Conservation (phyloP, 2,329 filamentous ascomycete genomes). For the Iodosphaeria phyllophila region DNA sequence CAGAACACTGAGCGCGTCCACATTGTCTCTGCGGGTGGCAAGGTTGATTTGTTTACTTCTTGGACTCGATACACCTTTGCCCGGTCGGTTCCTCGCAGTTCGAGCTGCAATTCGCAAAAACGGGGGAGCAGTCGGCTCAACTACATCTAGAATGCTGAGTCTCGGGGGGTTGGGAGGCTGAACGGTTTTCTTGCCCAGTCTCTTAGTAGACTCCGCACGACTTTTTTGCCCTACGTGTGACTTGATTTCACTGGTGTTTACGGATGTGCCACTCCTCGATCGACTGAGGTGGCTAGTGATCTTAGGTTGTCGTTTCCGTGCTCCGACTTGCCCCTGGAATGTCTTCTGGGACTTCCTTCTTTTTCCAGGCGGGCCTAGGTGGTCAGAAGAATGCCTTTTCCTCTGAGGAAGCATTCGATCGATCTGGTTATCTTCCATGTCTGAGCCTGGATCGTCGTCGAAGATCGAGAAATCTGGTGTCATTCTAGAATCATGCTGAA, state of each 20-base stretch:
- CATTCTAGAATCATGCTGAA: conserved; percentile 2
- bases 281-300: conserved; percentile 11
- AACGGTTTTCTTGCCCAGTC: conserved; percentile 3
- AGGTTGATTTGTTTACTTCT: conserved; percentile 36
- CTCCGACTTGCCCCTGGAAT: conserved; percentile 10
- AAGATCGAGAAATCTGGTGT: conserved; percentile 5
- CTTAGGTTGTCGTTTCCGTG: conserved; percentile 12
- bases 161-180: conserved; percentile 17
- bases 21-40: conserved; percentile 39
- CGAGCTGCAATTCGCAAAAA: conserved; percentile 45
- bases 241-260: conserved; percentile 1
- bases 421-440: conserved; percentile 30
- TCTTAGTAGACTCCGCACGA: too few species aligned
- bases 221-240: too few species aligned
- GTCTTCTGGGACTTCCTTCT: conserved; percentile 14
- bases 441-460: conserved; percentile 18
- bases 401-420: conserved; percentile 28
- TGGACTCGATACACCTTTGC: conserved; percentile 35
- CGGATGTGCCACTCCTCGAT: conserved; percentile 5
- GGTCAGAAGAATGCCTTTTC: conserved; percentile 18
- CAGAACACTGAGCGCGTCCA: conserved; percentile 34
- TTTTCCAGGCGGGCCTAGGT: conserved; percentile 8
- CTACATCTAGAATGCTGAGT: conserved; percentile 43
- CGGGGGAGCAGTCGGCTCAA: conserved; percentile 29
- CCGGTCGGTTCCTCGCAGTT: conserved; percentile 25